A percentile compares a stretch with the other conserved stretches of the same genome.
These are phyloP conservation scores for Phialophora verrucosa DNA, from an alignment of 2,329 filamentous ascomycete genomes.

Conservation along the genomic window DNA sequence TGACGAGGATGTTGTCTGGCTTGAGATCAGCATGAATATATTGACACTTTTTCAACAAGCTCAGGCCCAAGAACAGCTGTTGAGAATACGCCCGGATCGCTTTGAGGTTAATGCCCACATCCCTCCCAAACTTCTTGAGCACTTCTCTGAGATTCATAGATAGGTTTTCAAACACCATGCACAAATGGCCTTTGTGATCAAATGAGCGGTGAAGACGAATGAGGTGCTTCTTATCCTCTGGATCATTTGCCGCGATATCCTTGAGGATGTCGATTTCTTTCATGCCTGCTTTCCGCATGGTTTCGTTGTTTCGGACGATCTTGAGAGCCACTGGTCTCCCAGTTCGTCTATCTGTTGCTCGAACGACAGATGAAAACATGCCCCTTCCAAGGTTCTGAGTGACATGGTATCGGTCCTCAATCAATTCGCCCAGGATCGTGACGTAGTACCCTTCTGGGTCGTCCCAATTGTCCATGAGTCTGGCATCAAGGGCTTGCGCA, in stretches of 20 bases:
- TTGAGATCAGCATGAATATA: slow-evolving; percentile 96
- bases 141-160: slow-evolving; percentile 91
- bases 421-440: slow-evolving; percentile 85
- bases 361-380: slow-evolving; percentile 96
- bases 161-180: slow-evolving; percentile 95
- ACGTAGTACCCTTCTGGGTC: slow-evolving; percentile 97
- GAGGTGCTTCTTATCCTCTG: slow-evolving; percentile 88
- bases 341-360: slow-evolving; percentile 77
- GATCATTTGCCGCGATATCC: slow-evolving; percentile 82
- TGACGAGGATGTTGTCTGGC: slow-evolving; percentile 95
- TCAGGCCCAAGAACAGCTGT: slow-evolving; percentile 90
- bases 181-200: slow-evolving; percentile 92
- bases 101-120: slow-evolving; percentile 86
- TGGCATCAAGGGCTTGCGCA: slow-evolving; percentile 67
- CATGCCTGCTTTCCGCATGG: slow-evolving; percentile 85
- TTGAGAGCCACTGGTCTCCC: slow-evolving; percentile 90
- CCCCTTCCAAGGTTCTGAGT: slow-evolving; percentile 87
- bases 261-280: slow-evolving; percentile 94
- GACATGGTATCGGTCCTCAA: slow-evolving; percentile 88
- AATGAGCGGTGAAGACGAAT: slow-evolving; percentile 87
- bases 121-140: slow-evolving; percentile 92
- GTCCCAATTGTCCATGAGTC: slow-evolving; percentile 89
- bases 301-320: slow-evolving; percentile 95
- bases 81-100: slow-evolving; percentile 89
- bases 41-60: slow-evolving; percentile 86